Conservation (phyloP, 495 filamentous ascomycete genomes). For the Aspergillus baeticus region DNA sequence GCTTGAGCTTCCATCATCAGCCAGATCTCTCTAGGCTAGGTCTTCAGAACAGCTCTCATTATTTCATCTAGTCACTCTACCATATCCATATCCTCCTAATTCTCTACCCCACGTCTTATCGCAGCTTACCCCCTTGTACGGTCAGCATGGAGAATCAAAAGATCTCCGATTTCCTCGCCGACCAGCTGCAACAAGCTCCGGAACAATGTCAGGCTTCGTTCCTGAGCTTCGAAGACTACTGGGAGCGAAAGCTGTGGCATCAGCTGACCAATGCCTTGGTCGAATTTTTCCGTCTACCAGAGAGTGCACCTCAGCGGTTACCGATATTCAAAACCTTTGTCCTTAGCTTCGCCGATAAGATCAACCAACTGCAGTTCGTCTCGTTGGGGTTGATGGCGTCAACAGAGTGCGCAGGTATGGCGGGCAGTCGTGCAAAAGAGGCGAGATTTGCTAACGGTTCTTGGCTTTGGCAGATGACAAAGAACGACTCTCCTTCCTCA, state of each 20-base stretch:
- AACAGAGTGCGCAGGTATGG: constrained; percentile 77
- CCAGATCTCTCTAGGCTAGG: constrained; percentile 11
- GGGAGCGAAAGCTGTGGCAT: constrained; percentile 99
- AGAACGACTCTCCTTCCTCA: constrained; percentile 85
- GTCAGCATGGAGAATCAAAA: constrained; percentile 74
- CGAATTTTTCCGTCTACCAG: constrained; percentile 80
- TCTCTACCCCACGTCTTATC: neutral
- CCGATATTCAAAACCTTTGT: constrained; percentile 92
- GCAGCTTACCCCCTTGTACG: constrained; percentile 8
- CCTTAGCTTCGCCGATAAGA: constrained; percentile 93
- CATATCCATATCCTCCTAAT: neutral
- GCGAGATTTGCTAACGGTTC: neutral
- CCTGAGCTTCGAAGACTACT: constrained; percentile 92
- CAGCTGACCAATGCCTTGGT: constrained; percentile 90
- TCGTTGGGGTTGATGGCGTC: constrained; percentile 82
- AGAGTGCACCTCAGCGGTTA: constrained; percentile 81
- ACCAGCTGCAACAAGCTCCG: constrained; percentile 80
- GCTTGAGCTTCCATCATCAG: constrained; percentile 18
- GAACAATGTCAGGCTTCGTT: constrained; percentile 84
- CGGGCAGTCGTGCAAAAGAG: neutral
- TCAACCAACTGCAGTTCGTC: constrained; percentile 98
- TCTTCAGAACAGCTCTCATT: constrained; percentile 15
- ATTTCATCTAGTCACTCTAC: constrained; percentile 7
- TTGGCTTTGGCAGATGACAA: constrained; percentile 63
- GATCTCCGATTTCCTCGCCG: constrained; percentile 86